Evolutionary conservation across 352 stramenopile species (phyloP).

Genomic region (Phytophthora rubi): DNA sequence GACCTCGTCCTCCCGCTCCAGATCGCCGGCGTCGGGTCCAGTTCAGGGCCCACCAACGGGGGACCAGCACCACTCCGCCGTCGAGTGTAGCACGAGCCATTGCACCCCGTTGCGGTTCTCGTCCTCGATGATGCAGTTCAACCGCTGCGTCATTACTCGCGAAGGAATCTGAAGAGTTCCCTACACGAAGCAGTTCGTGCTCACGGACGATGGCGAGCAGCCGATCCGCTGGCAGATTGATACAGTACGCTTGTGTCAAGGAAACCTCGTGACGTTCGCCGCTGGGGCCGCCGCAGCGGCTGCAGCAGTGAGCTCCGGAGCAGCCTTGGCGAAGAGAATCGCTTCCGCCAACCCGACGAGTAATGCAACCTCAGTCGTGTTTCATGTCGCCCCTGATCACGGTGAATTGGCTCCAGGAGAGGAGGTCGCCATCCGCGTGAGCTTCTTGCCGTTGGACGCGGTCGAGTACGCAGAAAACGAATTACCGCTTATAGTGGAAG

Average conservation of each 20-base stretch:
- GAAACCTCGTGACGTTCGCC: conserved; percentile 34
- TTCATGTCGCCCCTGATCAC: conserved; percentile 80
- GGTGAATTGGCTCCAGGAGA: conserved; percentile 85
- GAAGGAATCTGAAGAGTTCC: conserved; percentile 88
- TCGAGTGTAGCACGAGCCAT: conserved; percentile 62
- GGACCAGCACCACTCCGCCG: conserved; percentile 44
- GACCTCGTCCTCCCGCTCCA: conserved; percentile 78
- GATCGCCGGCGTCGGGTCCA: conserved; percentile 58
- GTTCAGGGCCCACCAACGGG: conserved; percentile 10
- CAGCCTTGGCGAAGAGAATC: conserved; percentile 34
- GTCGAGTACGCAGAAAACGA: conserved; percentile 83
- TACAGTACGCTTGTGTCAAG: conserved; percentile 35
- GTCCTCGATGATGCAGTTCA: conserved; percentile 79
- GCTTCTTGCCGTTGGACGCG: conserved; percentile 83
- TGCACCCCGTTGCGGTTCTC: conserved; percentile 77
- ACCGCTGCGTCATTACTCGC: conserved; percentile 82
- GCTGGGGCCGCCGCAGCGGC: conserved; percentile 25
- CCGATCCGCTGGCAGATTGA: conserved; percentile 86
- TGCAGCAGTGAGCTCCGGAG: conserved; percentile 2
- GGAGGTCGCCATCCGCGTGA: conserved; percentile 80
- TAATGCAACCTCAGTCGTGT: conserved; percentile 61
- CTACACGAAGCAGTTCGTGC: conserved; percentile 79
- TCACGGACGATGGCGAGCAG: conserved; percentile 75
- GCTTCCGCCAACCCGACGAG: conserved; percentile 31
- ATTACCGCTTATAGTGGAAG: conserved; percentile 72